Percentiles rank a stretch among this genome's conserved stretches.
Evolutionary conservation across 345 rosid species (phyloP).

Genomic region (Isatis tinctoria): DNA sequence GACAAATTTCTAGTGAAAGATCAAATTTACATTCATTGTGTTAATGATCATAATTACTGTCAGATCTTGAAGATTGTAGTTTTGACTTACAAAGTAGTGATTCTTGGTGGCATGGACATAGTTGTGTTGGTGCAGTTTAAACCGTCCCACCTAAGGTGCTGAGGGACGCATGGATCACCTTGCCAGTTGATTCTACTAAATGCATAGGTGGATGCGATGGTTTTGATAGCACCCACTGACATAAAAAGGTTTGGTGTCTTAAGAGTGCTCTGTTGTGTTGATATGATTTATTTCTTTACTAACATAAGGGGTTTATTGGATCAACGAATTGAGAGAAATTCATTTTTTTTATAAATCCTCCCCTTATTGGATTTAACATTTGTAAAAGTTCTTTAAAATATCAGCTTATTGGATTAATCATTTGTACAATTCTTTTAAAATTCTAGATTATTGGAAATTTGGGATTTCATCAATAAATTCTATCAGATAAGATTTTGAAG

Average conservation of each 20-base stretch:
- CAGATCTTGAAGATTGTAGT: not conserved
- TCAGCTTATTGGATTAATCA: no score
- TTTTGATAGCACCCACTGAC: slow-evolving; percentile 33
- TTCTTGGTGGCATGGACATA: not conserved
- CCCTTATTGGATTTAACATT: no score
- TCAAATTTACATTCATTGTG: not conserved
- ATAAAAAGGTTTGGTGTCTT: not conserved
- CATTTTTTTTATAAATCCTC: no score
- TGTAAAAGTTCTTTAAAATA: no score
- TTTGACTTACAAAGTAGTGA: slow-evolving; percentile 13
- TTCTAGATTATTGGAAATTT: no score
- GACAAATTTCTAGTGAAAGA: slow-evolving; percentile 26
- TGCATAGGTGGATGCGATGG: not conserved
- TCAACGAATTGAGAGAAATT: no score
- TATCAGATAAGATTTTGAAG: no score
- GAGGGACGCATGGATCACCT: slow-evolving; percentile 25
- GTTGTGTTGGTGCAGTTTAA: not conserved
- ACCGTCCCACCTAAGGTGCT: not conserved
- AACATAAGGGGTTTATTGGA: no score
- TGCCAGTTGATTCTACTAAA: slow-evolving; percentile 11
- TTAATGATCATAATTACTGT: not conserved
- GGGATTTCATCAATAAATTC: no score
- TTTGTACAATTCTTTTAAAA: no score
- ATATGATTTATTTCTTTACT: not conserved
- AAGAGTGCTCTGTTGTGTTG: not conserved